A percentile compares a stretch with the other conserved stretches of the same genome.
Conservation (phyloP, 2,329 filamentous ascomycete species). For the Dendryphion nanum region DNA sequence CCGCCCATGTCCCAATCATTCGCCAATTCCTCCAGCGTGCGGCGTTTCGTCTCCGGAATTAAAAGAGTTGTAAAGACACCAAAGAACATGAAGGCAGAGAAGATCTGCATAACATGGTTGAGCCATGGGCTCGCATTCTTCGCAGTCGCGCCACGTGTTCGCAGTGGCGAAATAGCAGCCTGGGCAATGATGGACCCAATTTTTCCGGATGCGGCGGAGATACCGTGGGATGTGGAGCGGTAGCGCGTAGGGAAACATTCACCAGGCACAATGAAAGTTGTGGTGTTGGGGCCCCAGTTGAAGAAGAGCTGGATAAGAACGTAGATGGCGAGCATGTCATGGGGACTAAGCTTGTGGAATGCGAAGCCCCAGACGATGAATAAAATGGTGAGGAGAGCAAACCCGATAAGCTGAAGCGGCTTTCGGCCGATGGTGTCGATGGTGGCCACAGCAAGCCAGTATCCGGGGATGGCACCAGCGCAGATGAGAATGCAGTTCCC, state of each 20-base stretch:
- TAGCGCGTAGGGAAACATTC: conserved; percentile 53
- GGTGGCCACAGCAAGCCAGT: conserved; percentile 59
- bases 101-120: conserved; percentile 72
- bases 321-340: conserved; percentile 47
- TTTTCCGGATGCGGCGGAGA: conserved; percentile 45
- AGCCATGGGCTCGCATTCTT: conserved; percentile 60
- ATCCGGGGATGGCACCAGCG: conserved; percentile 76
- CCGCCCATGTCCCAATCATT: conserved; percentile 2
- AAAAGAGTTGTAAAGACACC: conserved; percentile 67
- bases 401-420: conserved; percentile 34
- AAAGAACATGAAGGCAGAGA: conserved; percentile 75
- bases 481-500: conserved; percentile 77
- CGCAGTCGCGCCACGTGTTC: conserved; percentile 49
- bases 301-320: conserved; percentile 52
- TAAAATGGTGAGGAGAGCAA: conserved; percentile 31
- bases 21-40: not conserved
- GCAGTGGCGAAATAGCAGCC: conserved; percentile 47
- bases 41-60: conserved; percentile 70
- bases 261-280: conserved; percentile 53
- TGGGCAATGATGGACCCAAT: conserved; percentile 51
- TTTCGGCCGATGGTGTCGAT: conserved; percentile 68
- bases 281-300: conserved; percentile 51
- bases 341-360: conserved; percentile 33
- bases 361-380: conserved; percentile 38
- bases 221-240: conserved; percentile 50